phyloP scores from a whole-genome alignment of 2,329 filamentous ascomycete genomes.

The Ophiostoma perfectum region DNA sequence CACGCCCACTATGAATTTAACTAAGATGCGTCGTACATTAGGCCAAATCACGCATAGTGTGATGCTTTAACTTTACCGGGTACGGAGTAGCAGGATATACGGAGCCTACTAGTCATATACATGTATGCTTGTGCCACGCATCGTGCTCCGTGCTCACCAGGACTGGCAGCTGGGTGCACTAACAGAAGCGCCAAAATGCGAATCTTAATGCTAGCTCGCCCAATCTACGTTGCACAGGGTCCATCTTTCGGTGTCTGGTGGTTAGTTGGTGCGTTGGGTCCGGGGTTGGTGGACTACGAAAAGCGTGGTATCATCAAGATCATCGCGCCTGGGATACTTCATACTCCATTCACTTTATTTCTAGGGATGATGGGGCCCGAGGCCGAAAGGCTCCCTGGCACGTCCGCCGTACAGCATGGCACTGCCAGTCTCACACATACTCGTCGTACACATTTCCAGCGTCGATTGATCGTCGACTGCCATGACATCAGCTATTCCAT shows the following conservation, averaged over 20 bases:
- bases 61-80: conserved; percentile 7
- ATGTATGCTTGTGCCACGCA: neutral
- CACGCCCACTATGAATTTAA: conserved; percentile 1
- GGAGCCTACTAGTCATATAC: conserved; percentile 6
- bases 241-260: neutral
- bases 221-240: conserved; percentile 9
- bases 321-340: neutral
- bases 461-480: too few relatives aligned
- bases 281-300: conserved; percentile 4
- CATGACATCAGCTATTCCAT: too few relatives aligned
- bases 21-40: neutral
- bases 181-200: conserved; percentile 4
- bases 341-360: too few relatives aligned
- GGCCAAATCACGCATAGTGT: conserved; percentile 1
- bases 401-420: too few relatives aligned
- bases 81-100: conserved; percentile 9
- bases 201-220: neutral
- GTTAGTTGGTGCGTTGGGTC: conserved; percentile 3
- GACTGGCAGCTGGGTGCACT: conserved; percentile 9
- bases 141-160: conserved; percentile 4
- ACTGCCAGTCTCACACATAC: too few relatives aligned
- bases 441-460: too few relatives aligned
- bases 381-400: too few relatives aligned
- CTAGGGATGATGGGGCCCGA: too few relatives aligned
- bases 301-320: conserved; percentile 10